Conservation (phyloP, 352 stramenopile species). For the Phytophthora melonis region DNA sequence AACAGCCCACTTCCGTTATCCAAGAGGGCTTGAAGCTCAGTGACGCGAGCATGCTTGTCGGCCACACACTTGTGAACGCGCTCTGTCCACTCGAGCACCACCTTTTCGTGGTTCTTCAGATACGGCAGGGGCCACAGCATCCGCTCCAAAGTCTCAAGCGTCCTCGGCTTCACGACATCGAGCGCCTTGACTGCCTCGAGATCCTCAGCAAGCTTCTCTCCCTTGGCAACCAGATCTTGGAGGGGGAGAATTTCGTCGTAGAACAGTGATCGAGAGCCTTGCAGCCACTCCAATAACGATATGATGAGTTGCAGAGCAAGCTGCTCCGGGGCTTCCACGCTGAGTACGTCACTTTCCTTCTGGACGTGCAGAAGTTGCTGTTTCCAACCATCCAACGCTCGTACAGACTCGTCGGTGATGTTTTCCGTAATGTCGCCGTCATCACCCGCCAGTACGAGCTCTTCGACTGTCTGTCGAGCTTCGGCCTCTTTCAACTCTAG, state of each 20-base stretch:
- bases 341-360: conserved; percentile 76
- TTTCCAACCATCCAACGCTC: conserved; percentile 74
- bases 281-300: conserved; percentile 80
- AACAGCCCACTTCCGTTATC: conserved; percentile 65
- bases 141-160: conserved; percentile 50
- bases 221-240: conserved; percentile 65
- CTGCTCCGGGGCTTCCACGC: conserved; percentile 69
- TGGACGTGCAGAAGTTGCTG: conserved; percentile 64
- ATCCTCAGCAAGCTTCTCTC: conserved; percentile 45
- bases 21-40: conserved; percentile 66
- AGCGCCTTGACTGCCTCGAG: conserved; percentile 37
- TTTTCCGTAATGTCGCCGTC: conserved; percentile 36
- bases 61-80: conserved; percentile 68
- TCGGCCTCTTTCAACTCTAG: conserved; percentile 80
- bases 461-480: conserved; percentile 61
- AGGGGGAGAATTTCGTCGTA: conserved; percentile 81
- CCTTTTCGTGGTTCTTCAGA: conserved; percentile 66
- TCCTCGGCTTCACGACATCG: conserved; percentile 37
- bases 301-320: conserved; percentile 56
- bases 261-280: conserved; percentile 79
- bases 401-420: conserved; percentile 75
- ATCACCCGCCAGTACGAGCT: conserved; percentile 55
- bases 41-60: conserved; percentile 65
- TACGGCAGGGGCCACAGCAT: conserved; percentile 84
- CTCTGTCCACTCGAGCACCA: conserved; percentile 71